Evolutionary conservation across 345 rosid species (phyloP).

Genomic region (Acer saccharum): DNA sequence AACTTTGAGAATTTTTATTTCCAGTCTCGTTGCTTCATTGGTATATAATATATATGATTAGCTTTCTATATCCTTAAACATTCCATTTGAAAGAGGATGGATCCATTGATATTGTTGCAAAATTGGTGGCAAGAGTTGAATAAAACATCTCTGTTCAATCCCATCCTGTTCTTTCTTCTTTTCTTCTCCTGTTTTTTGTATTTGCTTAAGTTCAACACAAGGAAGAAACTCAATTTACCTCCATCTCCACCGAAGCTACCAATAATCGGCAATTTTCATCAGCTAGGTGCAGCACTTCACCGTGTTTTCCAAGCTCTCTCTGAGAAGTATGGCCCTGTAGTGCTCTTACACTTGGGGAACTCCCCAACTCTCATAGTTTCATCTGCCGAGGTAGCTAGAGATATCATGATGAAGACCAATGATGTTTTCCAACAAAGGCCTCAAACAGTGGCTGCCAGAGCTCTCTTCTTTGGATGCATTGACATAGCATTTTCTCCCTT

Average conservation of each 20-base stretch:
- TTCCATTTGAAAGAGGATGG: background rate
- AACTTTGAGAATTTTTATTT: too few relatives aligned
- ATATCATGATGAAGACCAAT: slow-evolving; percentile 24
- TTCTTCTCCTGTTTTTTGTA: background rate
- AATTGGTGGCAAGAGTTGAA: slow-evolving; percentile 8
- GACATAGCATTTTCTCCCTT: background rate
- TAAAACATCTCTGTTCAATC: background rate
- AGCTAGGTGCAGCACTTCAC: slow-evolving; percentile 15
- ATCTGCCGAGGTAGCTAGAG: slow-evolving; percentile 22
- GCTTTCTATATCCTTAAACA: background rate
- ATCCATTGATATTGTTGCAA: background rate
- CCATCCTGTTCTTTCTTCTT: background rate
- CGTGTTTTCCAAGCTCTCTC: slow-evolving; percentile 21
- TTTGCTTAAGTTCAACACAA: background rate
- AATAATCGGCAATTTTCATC: slow-evolving; percentile 32
- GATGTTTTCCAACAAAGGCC: slow-evolving; percentile 24
- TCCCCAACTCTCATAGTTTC: slow-evolving; percentile 27
- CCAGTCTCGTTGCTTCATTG: too few relatives aligned
- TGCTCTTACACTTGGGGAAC: slow-evolving; percentile 15
- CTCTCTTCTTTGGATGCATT: background rate
- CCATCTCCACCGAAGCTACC: slow-evolving; percentile 33
- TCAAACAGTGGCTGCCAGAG: background rate
- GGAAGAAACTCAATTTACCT: slow-evolving; percentile 16
- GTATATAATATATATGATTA: too few relatives aligned
- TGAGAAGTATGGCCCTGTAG: slow-evolving; percentile 21